Evolutionary conservation across 306 rosid genomes (phyloP).

Genomic region (Hippophae gyantsensis): DNA sequence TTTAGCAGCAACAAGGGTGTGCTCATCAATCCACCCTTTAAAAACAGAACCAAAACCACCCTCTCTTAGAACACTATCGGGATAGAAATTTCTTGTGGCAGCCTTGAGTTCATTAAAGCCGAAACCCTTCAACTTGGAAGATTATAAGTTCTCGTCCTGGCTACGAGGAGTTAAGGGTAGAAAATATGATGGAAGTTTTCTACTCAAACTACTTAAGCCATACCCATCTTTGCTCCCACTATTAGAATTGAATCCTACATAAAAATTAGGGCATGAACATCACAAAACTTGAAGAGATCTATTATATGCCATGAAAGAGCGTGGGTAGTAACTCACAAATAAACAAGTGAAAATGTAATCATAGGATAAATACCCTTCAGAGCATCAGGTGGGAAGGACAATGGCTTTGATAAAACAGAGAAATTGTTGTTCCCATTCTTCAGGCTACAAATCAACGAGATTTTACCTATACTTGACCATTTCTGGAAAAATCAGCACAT

Average conservation of each 20-base stretch:
- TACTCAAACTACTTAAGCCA: conserved; percentile 17
- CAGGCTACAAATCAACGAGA: no score
- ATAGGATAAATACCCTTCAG: no score
- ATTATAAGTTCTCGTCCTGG: conserved; percentile 68
- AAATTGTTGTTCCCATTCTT: no score
- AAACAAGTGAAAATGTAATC: no score
- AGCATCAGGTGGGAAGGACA: no score
- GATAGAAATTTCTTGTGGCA: conserved; percentile 87
- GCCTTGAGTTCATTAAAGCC: conserved; percentile 52
- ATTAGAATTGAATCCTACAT: conserved; percentile 58
- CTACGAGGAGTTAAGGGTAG: conserved; percentile 44
- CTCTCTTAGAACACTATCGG: conserved; percentile 84
- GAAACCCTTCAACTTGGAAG: conserved; percentile 60
- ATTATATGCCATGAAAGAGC: no score
- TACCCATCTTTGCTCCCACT: conserved; percentile 47
- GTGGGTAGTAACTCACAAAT: no score
- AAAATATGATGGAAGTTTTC: conserved; percentile 7
- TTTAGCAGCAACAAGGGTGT: conserved; percentile 55
- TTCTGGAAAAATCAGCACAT: no score
- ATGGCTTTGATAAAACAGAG: no score
- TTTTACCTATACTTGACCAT: no score
- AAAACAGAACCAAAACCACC: conserved; percentile 97
- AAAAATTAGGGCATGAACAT: conserved; percentile 13
- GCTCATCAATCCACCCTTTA: conserved; percentile 89
- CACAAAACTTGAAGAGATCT: neutral